phyloP scores from a whole-genome alignment of 768 basidiomycete species.

The Lentinula guzmanii region DNA sequence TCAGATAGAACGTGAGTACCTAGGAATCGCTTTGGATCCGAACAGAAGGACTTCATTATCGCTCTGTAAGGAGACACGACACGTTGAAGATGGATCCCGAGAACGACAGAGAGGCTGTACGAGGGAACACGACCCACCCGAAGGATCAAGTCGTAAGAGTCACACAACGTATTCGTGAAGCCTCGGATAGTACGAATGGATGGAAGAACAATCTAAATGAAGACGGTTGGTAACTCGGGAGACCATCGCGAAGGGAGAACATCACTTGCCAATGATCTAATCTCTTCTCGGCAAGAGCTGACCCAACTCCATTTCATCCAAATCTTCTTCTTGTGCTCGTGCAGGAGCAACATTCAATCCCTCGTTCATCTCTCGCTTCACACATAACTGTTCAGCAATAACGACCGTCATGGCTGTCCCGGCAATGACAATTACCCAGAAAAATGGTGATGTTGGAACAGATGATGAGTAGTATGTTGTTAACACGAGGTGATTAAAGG shows the following conservation, averaged over 20 bases:
- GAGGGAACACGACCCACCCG: no score
- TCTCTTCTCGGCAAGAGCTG: constrained; percentile 32
- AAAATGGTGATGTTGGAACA: constrained; percentile 86
- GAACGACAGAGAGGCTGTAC: not conserved
- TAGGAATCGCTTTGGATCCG: not conserved
- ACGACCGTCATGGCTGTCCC: constrained; percentile 73
- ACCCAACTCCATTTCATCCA: constrained; percentile 56
- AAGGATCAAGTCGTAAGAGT: not conserved
- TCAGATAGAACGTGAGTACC: not conserved
- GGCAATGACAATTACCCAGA: constrained; percentile 76
- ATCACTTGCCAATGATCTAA: constrained; percentile 12
- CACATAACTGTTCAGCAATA: constrained; percentile 86
- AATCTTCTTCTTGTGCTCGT: constrained; percentile 47
- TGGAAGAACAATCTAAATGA: not conserved
- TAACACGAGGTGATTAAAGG: constrained; percentile 88
- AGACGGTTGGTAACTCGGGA: not conserved
- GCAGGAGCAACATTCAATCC: constrained; percentile 55
- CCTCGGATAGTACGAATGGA: not conserved
- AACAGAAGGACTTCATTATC: not conserved
- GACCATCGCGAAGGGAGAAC: not conserved
- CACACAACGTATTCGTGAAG: not conserved
- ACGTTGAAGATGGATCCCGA: not conserved
- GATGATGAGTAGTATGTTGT: constrained; percentile 88
- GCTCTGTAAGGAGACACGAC: not conserved
- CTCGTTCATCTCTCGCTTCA: constrained; percentile 84